Conservation (phyloP, 495 filamentous ascomycete species). For the Aspergillus steynii region DNA sequence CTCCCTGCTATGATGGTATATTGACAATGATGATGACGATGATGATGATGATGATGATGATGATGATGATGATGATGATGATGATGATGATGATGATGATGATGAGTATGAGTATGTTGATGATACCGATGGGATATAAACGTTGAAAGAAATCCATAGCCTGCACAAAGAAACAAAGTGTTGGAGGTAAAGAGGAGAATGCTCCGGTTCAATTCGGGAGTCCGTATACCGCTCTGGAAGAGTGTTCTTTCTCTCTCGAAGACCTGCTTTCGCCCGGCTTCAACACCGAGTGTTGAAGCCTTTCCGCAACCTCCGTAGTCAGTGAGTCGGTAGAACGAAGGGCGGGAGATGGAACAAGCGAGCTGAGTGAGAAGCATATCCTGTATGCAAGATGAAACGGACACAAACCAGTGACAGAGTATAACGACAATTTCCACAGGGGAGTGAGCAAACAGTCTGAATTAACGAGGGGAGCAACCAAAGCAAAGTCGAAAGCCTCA, state of each 20-base stretch:
- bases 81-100: slow-evolving; percentile 24
- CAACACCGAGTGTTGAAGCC: neutral
- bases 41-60: slow-evolving; percentile 22
- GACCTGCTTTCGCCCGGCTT: neutral
- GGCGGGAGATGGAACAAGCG: neutral
- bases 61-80: slow-evolving; percentile 22
- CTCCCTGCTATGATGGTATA: slow-evolving; percentile 35
- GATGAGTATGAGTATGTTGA: slow-evolving; percentile 9
- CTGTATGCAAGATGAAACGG: slow-evolving; percentile 4
- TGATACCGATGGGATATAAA: slow-evolving; percentile 27
- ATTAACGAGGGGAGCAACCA: neutral
- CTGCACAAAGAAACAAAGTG: slow-evolving; percentile 15
- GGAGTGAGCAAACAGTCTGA: neutral
- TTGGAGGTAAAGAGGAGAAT: slow-evolving; percentile 2
- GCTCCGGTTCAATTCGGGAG: neutral
- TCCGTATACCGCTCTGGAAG: no score
- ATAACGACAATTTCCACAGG: neutral
- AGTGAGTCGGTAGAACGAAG: neutral
- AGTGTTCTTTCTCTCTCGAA: neutral
- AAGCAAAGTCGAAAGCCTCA: slow-evolving; percentile 8
- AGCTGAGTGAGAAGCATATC: slow-evolving; percentile 3
- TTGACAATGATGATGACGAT: slow-evolving; percentile 26
- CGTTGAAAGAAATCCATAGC: slow-evolving; percentile 19
- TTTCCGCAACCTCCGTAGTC: neutral
- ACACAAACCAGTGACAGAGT: neutral